Evolutionary conservation across 441 rosid genomes (phyloP).

Genomic region (Raphanus hybrid): DNA sequence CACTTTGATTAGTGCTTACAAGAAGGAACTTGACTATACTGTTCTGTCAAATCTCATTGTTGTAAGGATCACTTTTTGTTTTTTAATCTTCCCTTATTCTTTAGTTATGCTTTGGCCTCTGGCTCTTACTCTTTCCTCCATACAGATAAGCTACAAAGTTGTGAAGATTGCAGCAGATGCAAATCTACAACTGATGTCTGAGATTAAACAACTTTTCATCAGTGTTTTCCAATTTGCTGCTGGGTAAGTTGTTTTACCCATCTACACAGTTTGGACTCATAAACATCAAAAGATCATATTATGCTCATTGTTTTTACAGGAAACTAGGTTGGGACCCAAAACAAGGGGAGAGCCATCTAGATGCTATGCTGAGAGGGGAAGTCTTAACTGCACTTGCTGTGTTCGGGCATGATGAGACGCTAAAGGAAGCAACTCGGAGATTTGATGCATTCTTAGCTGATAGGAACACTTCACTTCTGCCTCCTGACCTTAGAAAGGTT

Average conservation of each 20-base stretch:
- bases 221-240: conserved; percentile 67
- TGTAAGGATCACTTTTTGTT: conserved; percentile 52
- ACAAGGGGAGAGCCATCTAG: conserved; percentile 90
- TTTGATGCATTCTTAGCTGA: conserved; percentile 78
- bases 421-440: conserved; percentile 70
- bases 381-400: conserved; percentile 76
- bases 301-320: conserved; percentile 45
- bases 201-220: conserved; percentile 66
- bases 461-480: conserved; percentile 81
- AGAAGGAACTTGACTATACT: conserved; percentile 79
- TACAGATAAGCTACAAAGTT: conserved; percentile 76
- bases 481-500: conserved; percentile 93
- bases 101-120: not conserved
- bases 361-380: conserved; percentile 95
- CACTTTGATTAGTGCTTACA: conserved; percentile 74
- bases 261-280: conserved; percentile 5
- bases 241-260: conserved; percentile 58
- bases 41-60: conserved; percentile 80
- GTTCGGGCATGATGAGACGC: conserved; percentile 73
- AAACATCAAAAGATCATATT: not conserved
- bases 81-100: no score
- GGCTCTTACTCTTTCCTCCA: conserved; percentile 40
- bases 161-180: conserved; percentile 83
- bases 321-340: conserved; percentile 93
- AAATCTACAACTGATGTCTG: conserved; percentile 57